Conservation (phyloP, 495 filamentous ascomycete species). For the Hypoxylon rickii region DNA sequence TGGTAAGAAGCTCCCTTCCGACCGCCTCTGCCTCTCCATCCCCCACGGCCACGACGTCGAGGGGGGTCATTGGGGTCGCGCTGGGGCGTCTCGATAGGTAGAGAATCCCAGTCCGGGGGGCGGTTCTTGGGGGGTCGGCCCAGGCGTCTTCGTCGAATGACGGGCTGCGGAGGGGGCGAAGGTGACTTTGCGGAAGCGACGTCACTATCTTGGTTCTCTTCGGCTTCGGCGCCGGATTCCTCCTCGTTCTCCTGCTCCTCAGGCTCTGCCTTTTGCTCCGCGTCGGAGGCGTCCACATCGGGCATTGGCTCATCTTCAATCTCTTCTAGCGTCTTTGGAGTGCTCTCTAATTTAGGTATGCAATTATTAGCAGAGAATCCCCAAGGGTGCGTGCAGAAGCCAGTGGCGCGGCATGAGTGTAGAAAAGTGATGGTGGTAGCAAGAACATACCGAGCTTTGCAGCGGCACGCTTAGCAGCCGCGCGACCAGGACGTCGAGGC, state of each 20-base stretch:
- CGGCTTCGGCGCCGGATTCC: slow-evolving; percentile 39
- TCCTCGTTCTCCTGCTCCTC: slow-evolving; percentile 47
- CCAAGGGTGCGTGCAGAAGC: background rate
- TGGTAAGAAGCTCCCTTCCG: slow-evolving; percentile 77
- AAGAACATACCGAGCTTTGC: slow-evolving; percentile 48
- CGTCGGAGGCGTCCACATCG: slow-evolving; percentile 49
- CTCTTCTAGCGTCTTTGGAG: slow-evolving; percentile 52
- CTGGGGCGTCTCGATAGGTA: slow-evolving; percentile 60
- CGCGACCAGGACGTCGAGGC: slow-evolving; percentile 49
- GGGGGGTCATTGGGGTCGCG: slow-evolving; percentile 60
- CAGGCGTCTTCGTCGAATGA: slow-evolving; percentile 73
- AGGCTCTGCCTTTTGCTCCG: slow-evolving; percentile 42
- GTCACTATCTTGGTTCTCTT: slow-evolving; percentile 42
- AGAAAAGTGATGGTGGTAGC: background rate
- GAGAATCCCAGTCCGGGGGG: slow-evolving; percentile 71
- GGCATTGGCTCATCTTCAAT: slow-evolving; percentile 57
- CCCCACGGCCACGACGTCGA: slow-evolving; percentile 70
- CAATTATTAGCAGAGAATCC: background rate
- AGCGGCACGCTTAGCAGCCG: slow-evolving; percentile 51
- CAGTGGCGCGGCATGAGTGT: background rate
- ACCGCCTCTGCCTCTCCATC: slow-evolving; percentile 68
- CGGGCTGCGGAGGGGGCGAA: slow-evolving; percentile 61
- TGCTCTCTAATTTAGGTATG: slow-evolving; percentile 48
- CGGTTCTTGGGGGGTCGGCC: slow-evolving; percentile 86
- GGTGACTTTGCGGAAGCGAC: slow-evolving; percentile 47